Conservation (phyloP, 2,329 filamentous ascomycete genomes). For the Dactylellina sp. region DNA sequence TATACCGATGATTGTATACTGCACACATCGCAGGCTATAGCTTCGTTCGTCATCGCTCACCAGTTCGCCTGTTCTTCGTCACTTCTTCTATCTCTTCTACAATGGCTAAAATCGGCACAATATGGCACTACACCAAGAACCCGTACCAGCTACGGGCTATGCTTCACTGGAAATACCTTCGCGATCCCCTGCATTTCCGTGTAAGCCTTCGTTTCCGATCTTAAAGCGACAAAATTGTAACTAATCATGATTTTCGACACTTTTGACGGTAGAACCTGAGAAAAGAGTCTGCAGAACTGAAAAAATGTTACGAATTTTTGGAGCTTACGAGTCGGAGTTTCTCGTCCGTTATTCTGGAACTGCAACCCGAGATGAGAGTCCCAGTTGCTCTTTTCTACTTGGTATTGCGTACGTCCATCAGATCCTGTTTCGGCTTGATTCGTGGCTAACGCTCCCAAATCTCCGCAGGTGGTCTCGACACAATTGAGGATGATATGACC, state of each 20-base stretch:
- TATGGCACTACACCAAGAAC: slow-evolving; percentile 75
- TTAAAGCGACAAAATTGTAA: slow-evolving; percentile 6
- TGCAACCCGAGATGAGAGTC: slow-evolving; percentile 91
- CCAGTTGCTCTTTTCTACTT: slow-evolving; percentile 94
- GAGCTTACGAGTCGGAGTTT: slow-evolving; percentile 93
- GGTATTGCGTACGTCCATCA: slow-evolving; percentile 72
- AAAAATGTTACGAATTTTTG: slow-evolving; percentile 87
- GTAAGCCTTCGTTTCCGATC: slow-evolving; percentile 16
- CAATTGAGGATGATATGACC: slow-evolving; percentile 99
- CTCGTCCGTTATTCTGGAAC: slow-evolving; percentile 89
- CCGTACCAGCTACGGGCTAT: slow-evolving; percentile 82
- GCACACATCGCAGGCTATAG: neutral
- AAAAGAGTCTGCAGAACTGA: slow-evolving; percentile 79
- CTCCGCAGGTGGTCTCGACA: slow-evolving; percentile 77
- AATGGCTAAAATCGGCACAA: slow-evolving; percentile 47
- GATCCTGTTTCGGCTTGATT: neutral
- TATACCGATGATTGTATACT: slow-evolving; percentile 2
- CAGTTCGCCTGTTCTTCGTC: neutral
- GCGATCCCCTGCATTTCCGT: slow-evolving; percentile 23
- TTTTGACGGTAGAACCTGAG: slow-evolving; percentile 68
- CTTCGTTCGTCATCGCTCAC: neutral
- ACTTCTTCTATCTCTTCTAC: slow-evolving; percentile 16
- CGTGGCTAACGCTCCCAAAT: slow-evolving; percentile 12
- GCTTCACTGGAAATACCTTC: slow-evolving; percentile 79
- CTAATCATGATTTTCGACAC: neutral